Conservation (phyloP, 2,329 filamentous ascomycete species). For the Penicillium sp. region DNA sequence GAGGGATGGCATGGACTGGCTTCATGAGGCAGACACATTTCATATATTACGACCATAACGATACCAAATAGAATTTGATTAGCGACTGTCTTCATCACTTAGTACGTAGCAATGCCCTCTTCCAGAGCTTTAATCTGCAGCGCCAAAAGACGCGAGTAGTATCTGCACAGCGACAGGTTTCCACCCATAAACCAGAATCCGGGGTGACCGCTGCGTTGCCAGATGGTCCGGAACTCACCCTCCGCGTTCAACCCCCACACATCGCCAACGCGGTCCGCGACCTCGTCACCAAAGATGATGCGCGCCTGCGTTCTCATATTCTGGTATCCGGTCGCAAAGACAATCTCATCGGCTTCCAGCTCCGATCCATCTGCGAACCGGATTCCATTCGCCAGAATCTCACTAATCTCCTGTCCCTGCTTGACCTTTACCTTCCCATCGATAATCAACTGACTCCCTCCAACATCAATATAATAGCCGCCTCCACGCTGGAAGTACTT, state of each 20-base stretch:
- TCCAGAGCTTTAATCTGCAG: conserved; percentile 52
- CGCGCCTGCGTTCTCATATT: conserved; percentile 67
- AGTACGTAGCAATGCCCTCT: conserved; percentile 22
- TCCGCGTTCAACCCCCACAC: conserved; percentile 63
- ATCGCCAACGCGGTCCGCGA: conserved; percentile 59
- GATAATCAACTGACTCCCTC: conserved; percentile 61
- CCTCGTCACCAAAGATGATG: conserved; percentile 61
- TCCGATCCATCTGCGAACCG: conserved; percentile 58
- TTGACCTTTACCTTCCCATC: conserved; percentile 67
- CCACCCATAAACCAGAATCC: conserved; percentile 70
- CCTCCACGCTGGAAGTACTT: conserved; percentile 68
- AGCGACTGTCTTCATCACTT: not conserved
- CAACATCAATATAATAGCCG: conserved; percentile 71
- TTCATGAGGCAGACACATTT: not conserved
- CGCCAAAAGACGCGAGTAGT: conserved; percentile 57
- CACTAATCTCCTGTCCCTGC: conserved; percentile 59
- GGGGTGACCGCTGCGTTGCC: conserved; percentile 62
- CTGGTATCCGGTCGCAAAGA: conserved; percentile 61
- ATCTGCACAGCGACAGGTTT: conserved; percentile 63
- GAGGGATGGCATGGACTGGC: conserved; percentile 26
- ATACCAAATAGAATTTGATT: not conserved
- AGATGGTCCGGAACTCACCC: conserved; percentile 60
- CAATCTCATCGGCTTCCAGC: conserved; percentile 64
- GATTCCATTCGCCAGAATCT: conserved; percentile 52
- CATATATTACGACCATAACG: not conserved